These are phyloP conservation scores for Aspergillus flavus DNA, from an alignment of 2,329 filamentous ascomycete genomes.

Conservation along the genomic window DNA sequence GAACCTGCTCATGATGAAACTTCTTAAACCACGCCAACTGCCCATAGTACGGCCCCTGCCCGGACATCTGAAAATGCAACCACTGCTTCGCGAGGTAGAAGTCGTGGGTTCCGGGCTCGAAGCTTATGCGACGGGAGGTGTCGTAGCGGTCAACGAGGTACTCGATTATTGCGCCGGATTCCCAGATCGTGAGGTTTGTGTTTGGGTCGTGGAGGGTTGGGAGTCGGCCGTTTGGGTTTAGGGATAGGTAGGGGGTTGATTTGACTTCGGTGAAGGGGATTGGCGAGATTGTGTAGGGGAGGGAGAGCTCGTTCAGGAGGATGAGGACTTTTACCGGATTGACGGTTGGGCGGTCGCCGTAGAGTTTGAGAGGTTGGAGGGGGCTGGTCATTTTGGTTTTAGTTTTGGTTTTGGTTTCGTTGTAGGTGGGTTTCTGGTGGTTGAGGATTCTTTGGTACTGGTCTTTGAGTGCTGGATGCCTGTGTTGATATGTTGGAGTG, in stretches of 20 bases:
- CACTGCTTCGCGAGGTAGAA: constrained; percentile 45
- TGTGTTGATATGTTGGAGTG: not conserved
- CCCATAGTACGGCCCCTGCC: constrained; percentile 44
- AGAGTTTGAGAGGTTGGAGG: not conserved
- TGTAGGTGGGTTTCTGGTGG: not conserved
- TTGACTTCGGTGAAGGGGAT: constrained; percentile 48
- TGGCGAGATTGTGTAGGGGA: constrained; percentile 28
- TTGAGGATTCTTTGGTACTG: not conserved
- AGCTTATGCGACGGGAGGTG: constrained; percentile 45
- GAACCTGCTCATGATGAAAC: constrained; percentile 47
- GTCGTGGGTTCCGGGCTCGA: constrained; percentile 35
- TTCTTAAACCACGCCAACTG: constrained; percentile 43
- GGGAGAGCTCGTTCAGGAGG: constrained; percentile 41
- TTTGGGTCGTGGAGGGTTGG: constrained; percentile 48
- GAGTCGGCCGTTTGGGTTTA: constrained; percentile 30
- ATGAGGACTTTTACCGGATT: constrained; percentile 45
- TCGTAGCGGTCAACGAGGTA: constrained; percentile 48
- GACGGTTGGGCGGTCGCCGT: not conserved
- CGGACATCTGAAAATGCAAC: constrained; percentile 47
- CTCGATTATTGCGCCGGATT: constrained; percentile 26
- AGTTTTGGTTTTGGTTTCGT: too few relatives aligned
- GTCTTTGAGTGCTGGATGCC: not conserved
- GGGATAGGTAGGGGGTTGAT: constrained; percentile 36
- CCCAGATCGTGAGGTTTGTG: constrained; percentile 45
- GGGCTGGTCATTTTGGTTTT: not conserved